Base-by-base conservation (phyloP, 257 asterid species). In the Rhazya stricta region DNA sequence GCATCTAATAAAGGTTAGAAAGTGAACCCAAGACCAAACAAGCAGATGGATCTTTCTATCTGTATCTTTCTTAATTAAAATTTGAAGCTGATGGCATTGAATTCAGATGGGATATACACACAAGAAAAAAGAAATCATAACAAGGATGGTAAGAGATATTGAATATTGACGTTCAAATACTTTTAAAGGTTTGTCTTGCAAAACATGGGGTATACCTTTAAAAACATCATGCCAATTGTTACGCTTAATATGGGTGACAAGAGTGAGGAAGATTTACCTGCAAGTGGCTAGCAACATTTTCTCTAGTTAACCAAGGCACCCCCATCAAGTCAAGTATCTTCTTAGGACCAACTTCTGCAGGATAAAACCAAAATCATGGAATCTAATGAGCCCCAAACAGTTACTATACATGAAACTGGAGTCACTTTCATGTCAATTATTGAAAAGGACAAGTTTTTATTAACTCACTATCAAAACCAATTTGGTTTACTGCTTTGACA, bases 231-330 rank as follows among this genome's bases (percentile, higher is more conserved):
- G 18, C 65, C 19, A 25, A 25, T 57, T 57, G 19, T 25, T 57
- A 12, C 10, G 27, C 13, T 1, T 9, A 56, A 56, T 25, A 57
- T 57, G 2, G 29, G 46, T 19, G 15, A 30, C 51, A 66, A 39
- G 32, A 21, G 30, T 9, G 8, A 50, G 54, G 51, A 67, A 72
- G 61, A 27, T 36, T 80, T 82, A 93, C 98, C 96, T 93, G 98
- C 76, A 93, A 83, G 82, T 93, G 98, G 76, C 98, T 93, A 30
- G 98, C 98, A 45, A 93, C 97, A 74, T 93, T 91, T 72, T 93
- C 98, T 78, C 98, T 83, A 0, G 97, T 91, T 67, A 93, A 78
- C 98, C 98, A 86, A 11, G 95, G 91, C 56, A 91, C 91, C 61
- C 87, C 96, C 98, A 93, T 93, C 83, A 88, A 79, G 79, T 93